Conservation (phyloP, 257 asterid genomes). For the Nicotiana attenuata region DNA sequence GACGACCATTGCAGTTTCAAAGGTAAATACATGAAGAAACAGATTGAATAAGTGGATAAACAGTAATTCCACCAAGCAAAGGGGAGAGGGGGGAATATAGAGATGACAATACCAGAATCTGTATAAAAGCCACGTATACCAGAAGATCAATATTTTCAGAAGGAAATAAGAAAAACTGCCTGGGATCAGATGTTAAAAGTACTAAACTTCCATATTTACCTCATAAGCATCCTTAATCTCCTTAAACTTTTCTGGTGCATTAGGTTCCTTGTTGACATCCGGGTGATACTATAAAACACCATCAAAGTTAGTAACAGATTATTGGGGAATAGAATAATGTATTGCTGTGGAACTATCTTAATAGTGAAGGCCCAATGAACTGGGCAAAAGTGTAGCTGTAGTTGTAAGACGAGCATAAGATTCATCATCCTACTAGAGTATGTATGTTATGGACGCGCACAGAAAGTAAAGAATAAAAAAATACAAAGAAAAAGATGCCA, state of each 20-base stretch:
- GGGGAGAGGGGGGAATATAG: background rate
- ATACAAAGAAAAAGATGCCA: background rate
- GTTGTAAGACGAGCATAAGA: background rate
- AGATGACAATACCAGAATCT: background rate
- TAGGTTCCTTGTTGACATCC: constrained; percentile 95
- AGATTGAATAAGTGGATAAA: background rate
- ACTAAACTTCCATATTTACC: constrained; percentile 43
- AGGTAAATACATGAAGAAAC: background rate
- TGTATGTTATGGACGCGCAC: background rate
- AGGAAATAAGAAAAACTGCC: background rate
- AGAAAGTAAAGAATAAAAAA: background rate
- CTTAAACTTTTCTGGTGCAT: constrained; percentile 92
- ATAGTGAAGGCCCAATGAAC: background rate
- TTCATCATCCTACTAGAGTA: background rate
- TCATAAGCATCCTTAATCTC: constrained; percentile 97
- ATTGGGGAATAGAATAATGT: background rate
- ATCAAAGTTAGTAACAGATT: background rate
- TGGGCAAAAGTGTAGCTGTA: background rate
- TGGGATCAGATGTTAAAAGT: background rate
- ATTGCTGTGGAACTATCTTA: constrained; percentile 1
- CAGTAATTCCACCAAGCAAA: background rate
- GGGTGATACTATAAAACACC: constrained; percentile 69
- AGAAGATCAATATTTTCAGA: background rate
- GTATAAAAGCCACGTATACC: background rate
- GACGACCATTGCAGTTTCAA: background rate